These are phyloP conservation scores for Curvularia sp. DNA, from an alignment of 2,329 filamentous ascomycete species.

Conservation along the genomic window DNA sequence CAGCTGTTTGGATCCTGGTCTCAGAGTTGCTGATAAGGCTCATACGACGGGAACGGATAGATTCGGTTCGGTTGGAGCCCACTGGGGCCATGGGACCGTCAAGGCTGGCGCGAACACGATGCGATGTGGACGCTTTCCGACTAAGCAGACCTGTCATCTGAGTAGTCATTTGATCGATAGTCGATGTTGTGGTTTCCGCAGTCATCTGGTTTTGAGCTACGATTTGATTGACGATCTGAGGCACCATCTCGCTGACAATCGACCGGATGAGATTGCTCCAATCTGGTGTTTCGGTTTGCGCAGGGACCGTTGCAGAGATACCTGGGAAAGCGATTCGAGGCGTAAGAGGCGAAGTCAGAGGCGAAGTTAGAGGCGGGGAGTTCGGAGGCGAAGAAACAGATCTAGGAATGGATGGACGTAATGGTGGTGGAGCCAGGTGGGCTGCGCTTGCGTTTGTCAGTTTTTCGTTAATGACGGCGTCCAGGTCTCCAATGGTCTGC, in stretches of 20 bases:
- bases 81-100: constrained; percentile 32
- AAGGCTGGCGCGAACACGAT: constrained; percentile 33
- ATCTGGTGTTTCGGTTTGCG: constrained; percentile 28
- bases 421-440: constrained; percentile 12
- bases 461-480: constrained; percentile 28
- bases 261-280: constrained; percentile 41
- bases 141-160: constrained; percentile 42
- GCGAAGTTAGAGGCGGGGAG: constrained; percentile 18
- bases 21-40: constrained; percentile 42
- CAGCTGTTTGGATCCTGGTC: constrained; percentile 41
- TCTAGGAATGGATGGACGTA: constrained; percentile 15
- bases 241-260: constrained; percentile 46
- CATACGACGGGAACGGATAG: constrained; percentile 36
- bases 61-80: constrained; percentile 18
- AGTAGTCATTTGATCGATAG: constrained; percentile 39
- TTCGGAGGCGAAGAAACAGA: constrained; percentile 12
- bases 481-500: constrained; percentile 39
- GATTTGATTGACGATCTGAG: constrained; percentile 44
- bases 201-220: constrained; percentile 38
- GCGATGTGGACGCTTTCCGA: constrained; percentile 35
- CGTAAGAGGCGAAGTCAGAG: constrained; percentile 18
- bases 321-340: constrained; percentile 25
- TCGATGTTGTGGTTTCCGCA: constrained; percentile 26
- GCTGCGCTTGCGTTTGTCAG: constrained; percentile 1
- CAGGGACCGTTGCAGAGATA: constrained; percentile 8